phyloP scores from a whole-genome alignment of 208 protist genomes.

The Lotmaria passim region DNA sequence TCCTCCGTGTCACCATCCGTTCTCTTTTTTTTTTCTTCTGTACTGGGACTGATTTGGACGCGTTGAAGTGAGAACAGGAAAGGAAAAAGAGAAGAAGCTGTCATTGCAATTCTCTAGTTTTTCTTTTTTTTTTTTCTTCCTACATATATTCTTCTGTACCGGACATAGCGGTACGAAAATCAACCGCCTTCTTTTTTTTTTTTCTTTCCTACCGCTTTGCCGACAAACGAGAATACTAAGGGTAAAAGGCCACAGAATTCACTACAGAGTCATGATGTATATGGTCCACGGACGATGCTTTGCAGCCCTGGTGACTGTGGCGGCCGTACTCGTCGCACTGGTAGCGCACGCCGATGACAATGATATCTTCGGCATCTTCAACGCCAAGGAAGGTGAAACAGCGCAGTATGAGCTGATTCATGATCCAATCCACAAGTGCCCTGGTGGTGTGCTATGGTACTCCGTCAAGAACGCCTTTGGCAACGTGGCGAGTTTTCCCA shows the following conservation, averaged over 20 bases:
- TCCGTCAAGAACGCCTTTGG: constrained; percentile 29
- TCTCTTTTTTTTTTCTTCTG: neutral
- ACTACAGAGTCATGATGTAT: too few relatives aligned
- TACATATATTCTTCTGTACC: neutral
- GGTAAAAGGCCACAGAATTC: too few relatives aligned
- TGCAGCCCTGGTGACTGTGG: constrained; percentile 17
- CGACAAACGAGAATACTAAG: too few relatives aligned
- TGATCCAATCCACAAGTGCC: constrained; percentile 10
- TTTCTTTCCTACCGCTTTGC: too few relatives aligned
- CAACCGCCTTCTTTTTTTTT: too few relatives aligned
- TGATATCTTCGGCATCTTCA: constrained; percentile 48
- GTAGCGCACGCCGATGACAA: constrained; percentile 3
- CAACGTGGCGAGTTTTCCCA: constrained; percentile 40
- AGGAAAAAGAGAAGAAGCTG: neutral
- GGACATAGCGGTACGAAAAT: too few relatives aligned
- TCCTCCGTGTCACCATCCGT: too few relatives aligned
- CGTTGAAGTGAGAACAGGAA: neutral
- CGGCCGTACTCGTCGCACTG: constrained; percentile 17
- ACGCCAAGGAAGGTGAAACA: constrained; percentile 36
- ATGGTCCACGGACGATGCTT: neutral
- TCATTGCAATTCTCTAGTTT: neutral
- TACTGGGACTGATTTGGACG: neutral
- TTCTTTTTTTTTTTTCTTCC: neutral
- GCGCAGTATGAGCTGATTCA: constrained; percentile 2
- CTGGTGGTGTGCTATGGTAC: constrained; percentile 40